A percentile compares a stretch with the other conserved stretches of the same genome.
phyloP scores from a whole-genome alignment of 2,329 filamentous ascomycete genomes.

The Escovopsis sp. region DNA sequence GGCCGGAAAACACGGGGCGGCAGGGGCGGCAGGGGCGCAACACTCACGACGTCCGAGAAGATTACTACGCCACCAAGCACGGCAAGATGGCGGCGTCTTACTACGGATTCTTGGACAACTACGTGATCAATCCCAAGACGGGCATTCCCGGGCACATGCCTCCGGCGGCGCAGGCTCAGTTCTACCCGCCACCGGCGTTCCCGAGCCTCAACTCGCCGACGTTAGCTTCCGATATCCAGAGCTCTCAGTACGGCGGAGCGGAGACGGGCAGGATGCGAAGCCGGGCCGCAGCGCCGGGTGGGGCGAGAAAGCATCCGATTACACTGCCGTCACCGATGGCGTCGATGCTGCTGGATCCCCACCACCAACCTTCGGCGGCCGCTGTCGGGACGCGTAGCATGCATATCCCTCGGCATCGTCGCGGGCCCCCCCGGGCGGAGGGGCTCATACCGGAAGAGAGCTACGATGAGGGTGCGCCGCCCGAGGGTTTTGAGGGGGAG shows the following conservation, averaged over 20 bases:
- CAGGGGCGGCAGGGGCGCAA: constrained; percentile 11
- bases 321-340: constrained; percentile 50
- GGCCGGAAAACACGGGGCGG: constrained; percentile 32
- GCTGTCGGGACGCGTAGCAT: constrained; percentile 28
- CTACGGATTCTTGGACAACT: constrained; percentile 88
- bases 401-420: constrained; percentile 29
- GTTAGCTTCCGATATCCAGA: constrained; percentile 38
- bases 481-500: constrained; percentile 36
- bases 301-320: constrained; percentile 21
- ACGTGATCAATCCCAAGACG: constrained; percentile 58
- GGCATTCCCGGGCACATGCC: constrained; percentile 47
- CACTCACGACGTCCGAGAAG: constrained; percentile 57
- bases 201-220: constrained; percentile 53
- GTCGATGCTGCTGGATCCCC: constrained; percentile 59
- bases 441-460: constrained; percentile 41
- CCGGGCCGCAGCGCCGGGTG: constrained; percentile 20
- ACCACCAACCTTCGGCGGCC: constrained; percentile 50
- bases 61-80: constrained; percentile 90
- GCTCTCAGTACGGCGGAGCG: constrained; percentile 27
- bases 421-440: constrained; percentile 30
- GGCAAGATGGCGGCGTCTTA: constrained; percentile 98
- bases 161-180: constrained; percentile 36
- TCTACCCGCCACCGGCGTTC: constrained; percentile 62
- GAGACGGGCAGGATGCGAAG: constrained; percentile 29
- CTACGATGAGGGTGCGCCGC: constrained; percentile 28